Evolutionary conservation across 345 rosid species (phyloP).

Genomic region (Populus simonii): DNA sequence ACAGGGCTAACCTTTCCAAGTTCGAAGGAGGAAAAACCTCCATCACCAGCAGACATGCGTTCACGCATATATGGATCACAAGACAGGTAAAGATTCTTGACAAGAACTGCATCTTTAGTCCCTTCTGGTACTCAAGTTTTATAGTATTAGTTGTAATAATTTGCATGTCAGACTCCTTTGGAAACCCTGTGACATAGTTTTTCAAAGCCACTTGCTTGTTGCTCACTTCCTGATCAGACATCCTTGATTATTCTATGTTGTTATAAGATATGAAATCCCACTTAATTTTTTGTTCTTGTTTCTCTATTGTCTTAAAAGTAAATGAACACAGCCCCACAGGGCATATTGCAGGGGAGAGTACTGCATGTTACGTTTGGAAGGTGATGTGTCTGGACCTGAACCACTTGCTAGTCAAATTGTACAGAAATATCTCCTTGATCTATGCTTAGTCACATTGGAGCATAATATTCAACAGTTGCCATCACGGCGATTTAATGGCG

Average conservation of each 20-base stretch:
- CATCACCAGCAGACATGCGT: neutral
- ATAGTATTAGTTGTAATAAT: constrained; percentile 22
- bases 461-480: neutral
- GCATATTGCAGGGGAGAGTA: neutral
- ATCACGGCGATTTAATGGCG: neutral
- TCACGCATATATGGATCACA: constrained; percentile 21
- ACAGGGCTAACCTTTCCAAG: constrained; percentile 15
- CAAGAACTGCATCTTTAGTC: constrained; percentile 20
- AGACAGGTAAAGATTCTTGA: constrained; percentile 57
- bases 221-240: constrained; percentile 8
- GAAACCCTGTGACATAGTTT: constrained; percentile 41
- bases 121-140: constrained; percentile 28
- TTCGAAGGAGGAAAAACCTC: neutral
- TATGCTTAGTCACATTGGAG: neutral
- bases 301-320: neutral
- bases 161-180: constrained; percentile 43
- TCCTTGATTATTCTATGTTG: neutral
- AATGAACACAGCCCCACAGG: neutral
- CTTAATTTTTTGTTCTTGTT: neutral
- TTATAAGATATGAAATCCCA: neutral
- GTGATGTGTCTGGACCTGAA: neutral
- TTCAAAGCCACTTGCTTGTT: constrained; percentile 49
- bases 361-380: neutral
- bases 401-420: neutral
- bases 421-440: neutral